These are phyloP conservation scores for Taphrina populina DNA, from an alignment of 1,139 yeast genomes.

Conservation along the genomic window DNA sequence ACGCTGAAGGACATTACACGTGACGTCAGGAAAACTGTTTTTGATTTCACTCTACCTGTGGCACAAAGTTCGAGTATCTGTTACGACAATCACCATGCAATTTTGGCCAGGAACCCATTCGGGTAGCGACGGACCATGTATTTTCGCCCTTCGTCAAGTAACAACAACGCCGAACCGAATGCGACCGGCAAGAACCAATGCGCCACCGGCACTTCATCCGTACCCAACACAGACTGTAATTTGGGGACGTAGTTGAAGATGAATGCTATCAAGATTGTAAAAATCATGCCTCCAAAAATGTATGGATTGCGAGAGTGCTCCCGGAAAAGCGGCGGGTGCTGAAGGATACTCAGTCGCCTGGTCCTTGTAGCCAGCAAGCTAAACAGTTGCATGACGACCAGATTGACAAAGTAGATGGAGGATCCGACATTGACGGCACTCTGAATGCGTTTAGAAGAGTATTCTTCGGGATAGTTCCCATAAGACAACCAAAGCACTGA, in stretches of 20 bases:
- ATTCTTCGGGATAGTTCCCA: conserved; percentile 26
- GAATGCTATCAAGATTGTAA: conserved; percentile 51
- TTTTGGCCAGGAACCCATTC: conserved; percentile 47
- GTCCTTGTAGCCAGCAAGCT: conserved; percentile 54
- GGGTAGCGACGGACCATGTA: conserved; percentile 49
- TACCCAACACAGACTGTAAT: conserved; percentile 48
- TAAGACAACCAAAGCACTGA: conserved; percentile 48
- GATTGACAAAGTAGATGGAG: conserved; percentile 53
- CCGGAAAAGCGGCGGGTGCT: conserved; percentile 47
- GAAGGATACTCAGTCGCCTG: conserved; percentile 51
- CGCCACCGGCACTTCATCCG: conserved; percentile 52
- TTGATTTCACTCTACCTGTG: no score
- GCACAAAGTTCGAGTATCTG: no score
- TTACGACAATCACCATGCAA: conserved; percentile 48
- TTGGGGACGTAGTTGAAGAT: conserved; percentile 53
- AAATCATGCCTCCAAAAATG: conserved; percentile 47
- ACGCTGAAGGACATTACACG: no score
- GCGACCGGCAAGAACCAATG: conserved; percentile 54
- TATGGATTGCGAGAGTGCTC: conserved; percentile 43
- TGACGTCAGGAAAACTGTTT: no score
- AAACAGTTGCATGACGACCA: conserved; percentile 55
- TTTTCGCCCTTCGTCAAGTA: conserved; percentile 53
- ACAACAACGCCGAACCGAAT: conserved; percentile 49
- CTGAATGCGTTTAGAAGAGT: conserved; percentile 45
- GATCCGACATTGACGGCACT: conserved; percentile 47